Evolutionary conservation across 768 basidiomycete species (phyloP).

Genomic region (Tremella mesenterica): DNA sequence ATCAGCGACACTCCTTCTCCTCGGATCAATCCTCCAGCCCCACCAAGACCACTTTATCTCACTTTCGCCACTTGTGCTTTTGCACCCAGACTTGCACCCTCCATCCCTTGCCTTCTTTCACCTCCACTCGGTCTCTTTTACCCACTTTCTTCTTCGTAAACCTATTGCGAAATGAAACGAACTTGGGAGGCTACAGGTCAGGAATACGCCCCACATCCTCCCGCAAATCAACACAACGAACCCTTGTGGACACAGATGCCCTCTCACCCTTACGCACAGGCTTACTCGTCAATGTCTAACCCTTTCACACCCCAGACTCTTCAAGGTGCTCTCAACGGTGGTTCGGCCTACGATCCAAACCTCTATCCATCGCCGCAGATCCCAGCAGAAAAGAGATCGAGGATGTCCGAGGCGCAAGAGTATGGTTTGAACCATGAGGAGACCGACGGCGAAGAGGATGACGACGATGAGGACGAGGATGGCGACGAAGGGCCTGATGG

Average conservation of each 20-base stretch:
- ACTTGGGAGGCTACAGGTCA: conserved; percentile 17
- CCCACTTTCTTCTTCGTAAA: not conserved
- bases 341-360: conserved; percentile 1
- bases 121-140: too few species aligned
- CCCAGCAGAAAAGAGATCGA: conserved; percentile 15
- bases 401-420: conserved; percentile 4
- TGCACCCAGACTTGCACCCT: too few species aligned
- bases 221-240: conserved; percentile 7
- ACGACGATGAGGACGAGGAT: conserved; percentile 36
- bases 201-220: not conserved
- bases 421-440: conserved; percentile 5
- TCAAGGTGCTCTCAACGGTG: conserved; percentile 12
- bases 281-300: conserved; percentile 24
- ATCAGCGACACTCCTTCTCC: too few species aligned
- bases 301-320: conserved; percentile 23
- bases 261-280: conserved; percentile 34
- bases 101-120: too few species aligned
- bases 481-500: conserved; percentile 23
- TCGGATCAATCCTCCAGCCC: too few species aligned
- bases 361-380: conserved; percentile 3
- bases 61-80: too few species aligned
- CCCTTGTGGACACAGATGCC: conserved; percentile 19
- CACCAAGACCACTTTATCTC: too few species aligned
- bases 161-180: conserved; percentile 15
- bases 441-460: conserved; percentile 26